Evolutionary conservation across 768 basidiomycete genomes (phyloP).

Genomic region (Neoboletus brunneissimus): DNA sequence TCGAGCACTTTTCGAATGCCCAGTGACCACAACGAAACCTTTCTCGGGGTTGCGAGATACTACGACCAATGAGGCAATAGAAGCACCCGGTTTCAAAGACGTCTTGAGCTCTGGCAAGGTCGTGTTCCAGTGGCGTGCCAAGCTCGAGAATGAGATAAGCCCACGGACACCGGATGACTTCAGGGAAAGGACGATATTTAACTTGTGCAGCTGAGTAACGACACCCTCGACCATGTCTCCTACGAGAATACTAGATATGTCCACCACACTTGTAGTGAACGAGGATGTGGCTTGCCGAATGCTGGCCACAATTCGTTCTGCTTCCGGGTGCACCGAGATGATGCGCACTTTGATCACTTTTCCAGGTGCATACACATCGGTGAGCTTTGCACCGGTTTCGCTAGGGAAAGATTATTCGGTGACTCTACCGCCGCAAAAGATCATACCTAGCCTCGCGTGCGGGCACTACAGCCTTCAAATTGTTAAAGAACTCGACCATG

Average conservation of each 20-base stretch:
- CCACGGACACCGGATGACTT: slow-evolving; percentile 69
- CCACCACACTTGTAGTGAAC: slow-evolving; percentile 46
- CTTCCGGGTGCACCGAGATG: slow-evolving; percentile 55
- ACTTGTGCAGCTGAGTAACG: slow-evolving; percentile 80
- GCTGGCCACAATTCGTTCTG: slow-evolving; percentile 73
- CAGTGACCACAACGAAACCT: slow-evolving; percentile 81
- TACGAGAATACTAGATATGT: slow-evolving; percentile 74
- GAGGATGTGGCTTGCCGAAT: slow-evolving; percentile 72
- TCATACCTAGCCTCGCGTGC: slow-evolving; percentile 76
- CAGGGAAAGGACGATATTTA: slow-evolving; percentile 75
- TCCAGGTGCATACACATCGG: slow-evolving; percentile 70
- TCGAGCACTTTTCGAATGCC: slow-evolving; percentile 57
- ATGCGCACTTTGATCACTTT: slow-evolving; percentile 85
- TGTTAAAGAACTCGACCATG: slow-evolving; percentile 89
- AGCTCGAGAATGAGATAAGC: slow-evolving; percentile 80
- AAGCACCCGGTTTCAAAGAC: slow-evolving; percentile 64
- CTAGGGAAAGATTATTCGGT: slow-evolving; percentile 37
- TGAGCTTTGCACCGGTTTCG: slow-evolving; percentile 58
- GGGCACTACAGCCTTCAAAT: slow-evolving; percentile 79
- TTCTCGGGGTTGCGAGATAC: slow-evolving; percentile 86
- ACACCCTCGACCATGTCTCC: slow-evolving; percentile 69
- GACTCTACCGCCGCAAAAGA: background rate
- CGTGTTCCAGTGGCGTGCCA: slow-evolving; percentile 76
- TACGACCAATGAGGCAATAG: slow-evolving; percentile 77
- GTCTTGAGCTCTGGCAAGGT: slow-evolving; percentile 63